Conservation (phyloP, 768 basidiomycete species). For the Calocera viscosa region DNA sequence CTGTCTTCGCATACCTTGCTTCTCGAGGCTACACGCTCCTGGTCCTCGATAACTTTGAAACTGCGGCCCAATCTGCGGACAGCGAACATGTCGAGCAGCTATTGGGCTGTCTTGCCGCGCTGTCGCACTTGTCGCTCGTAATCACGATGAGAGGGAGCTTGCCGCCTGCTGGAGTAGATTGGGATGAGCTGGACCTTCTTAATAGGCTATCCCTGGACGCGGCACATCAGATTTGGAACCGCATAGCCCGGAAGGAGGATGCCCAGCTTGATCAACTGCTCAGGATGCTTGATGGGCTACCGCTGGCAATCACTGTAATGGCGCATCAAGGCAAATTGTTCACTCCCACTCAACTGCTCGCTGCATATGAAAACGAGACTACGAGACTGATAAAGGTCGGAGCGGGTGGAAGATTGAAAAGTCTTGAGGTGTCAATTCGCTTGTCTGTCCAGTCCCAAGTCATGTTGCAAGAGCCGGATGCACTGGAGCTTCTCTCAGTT, state of each 20-base stretch:
- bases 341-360: not conserved
- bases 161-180: not conserved
- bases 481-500: not conserved
- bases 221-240: conserved; percentile 21
- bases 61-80: not conserved
- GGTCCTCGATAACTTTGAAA: not conserved
- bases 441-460: not conserved
- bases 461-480: not conserved
- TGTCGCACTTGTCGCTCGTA: conserved; percentile 26
- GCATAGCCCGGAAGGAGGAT: conserved; percentile 16
- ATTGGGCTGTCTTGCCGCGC: conserved; percentile 19
- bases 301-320: not conserved
- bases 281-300: not conserved
- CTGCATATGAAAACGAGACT: not conserved
- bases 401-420: not conserved
- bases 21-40: not conserved
- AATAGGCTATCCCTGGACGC: conserved; percentile 11
- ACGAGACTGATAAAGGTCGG: not conserved
- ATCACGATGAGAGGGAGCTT: conserved; percentile 26
- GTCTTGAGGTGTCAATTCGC: not conserved
- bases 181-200: not conserved
- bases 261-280: conserved; percentile 9
- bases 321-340: not conserved
- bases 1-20: not conserved
- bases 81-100: conserved; percentile 10